Evolutionary conservation across 2,329 filamentous ascomycete species (phyloP).

Genomic region (Trichophyton verrucosum): DNA sequence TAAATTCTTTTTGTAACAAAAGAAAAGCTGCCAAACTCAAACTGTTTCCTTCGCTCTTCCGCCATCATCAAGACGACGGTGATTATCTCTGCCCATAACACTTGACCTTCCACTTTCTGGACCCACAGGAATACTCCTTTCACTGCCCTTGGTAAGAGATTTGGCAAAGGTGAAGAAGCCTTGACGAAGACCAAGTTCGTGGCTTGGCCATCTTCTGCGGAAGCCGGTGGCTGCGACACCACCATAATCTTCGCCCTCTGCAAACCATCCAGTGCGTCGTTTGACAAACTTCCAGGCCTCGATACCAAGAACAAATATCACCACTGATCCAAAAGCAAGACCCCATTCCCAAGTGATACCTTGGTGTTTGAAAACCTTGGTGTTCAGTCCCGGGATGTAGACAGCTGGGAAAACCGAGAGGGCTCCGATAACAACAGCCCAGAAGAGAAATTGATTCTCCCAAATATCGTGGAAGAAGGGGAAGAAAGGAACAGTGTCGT

Average conservation of each 20-base stretch:
- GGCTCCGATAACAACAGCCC: slow-evolving; percentile 36
- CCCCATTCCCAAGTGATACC: slow-evolving; percentile 53
- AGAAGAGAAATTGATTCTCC: slow-evolving; percentile 42
- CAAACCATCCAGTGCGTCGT: slow-evolving; percentile 28
- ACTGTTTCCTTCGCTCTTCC: not conserved
- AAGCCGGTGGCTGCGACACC: slow-evolving; percentile 15
- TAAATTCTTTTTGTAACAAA: not conserved
- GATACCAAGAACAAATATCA: slow-evolving; percentile 46
- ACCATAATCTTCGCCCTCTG: slow-evolving; percentile 20
- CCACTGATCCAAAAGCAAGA: slow-evolving; percentile 43
- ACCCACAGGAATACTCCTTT: slow-evolving; percentile 15
- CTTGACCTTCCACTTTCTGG: slow-evolving; percentile 11
- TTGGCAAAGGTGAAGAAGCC: slow-evolving; percentile 24
- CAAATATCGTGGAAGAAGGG: slow-evolving; percentile 28
- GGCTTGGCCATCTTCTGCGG: slow-evolving; percentile 15
- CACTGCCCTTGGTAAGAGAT: slow-evolving; percentile 19
- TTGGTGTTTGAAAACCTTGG: slow-evolving; percentile 47
- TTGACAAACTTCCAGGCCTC: slow-evolving; percentile 50
- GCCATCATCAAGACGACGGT: not conserved
- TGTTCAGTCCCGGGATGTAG: slow-evolving; percentile 50
- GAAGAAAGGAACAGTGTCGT: slow-evolving; percentile 21
- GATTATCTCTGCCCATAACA: slow-evolving; percentile 6
- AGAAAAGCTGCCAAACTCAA: not conserved
- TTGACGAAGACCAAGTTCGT: slow-evolving; percentile 20
- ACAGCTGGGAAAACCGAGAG: slow-evolving; percentile 40